Evolutionary conservation across 2,329 filamentous ascomycete genomes (phyloP).

Genomic region (Alternaria rosae): DNA sequence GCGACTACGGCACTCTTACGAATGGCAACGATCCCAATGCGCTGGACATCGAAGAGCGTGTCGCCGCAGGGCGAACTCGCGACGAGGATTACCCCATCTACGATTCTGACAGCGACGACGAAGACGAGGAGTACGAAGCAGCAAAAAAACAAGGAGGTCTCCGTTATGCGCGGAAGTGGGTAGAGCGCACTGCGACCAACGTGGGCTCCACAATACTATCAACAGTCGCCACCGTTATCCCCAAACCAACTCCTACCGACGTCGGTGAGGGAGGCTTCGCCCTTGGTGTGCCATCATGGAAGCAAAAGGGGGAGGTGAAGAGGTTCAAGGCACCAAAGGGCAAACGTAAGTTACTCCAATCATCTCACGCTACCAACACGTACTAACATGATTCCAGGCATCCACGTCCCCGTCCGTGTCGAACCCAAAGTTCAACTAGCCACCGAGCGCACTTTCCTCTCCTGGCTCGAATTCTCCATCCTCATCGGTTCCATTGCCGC

Average conservation of each 20-base stretch:
- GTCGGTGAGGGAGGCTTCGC: constrained; percentile 52
- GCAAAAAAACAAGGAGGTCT: constrained; percentile 78
- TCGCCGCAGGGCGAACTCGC: constrained; percentile 66
- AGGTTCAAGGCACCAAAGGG: constrained; percentile 76
- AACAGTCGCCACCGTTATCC: constrained; percentile 42
- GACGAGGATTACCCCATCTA: constrained; percentile 85
- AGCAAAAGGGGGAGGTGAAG: constrained; percentile 51
- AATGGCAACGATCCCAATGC: constrained; percentile 51
- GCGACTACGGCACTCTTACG: constrained; percentile 55
- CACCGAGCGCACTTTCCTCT: constrained; percentile 92
- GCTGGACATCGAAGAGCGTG: constrained; percentile 84
- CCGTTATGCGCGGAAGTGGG: constrained; percentile 70
- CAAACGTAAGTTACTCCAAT: constrained; percentile 59
- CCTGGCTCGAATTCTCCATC: constrained; percentile 97
- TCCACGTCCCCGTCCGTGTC: constrained; percentile 93
- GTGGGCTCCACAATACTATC: constrained; percentile 48
- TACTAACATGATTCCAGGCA: constrained; percentile 60
- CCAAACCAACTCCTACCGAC: constrained; percentile 52
- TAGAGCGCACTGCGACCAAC: constrained; percentile 59
- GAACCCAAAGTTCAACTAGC: constrained; percentile 99
- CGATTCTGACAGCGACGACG: constrained; percentile 86
- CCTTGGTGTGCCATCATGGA: constrained; percentile 55
- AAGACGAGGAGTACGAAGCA: constrained; percentile 78
- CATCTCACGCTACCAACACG: background rate
- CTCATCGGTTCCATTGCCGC: constrained; percentile 71